Evolutionary conservation across 371 early-diverging fungal genomes (phyloP).

Genomic region (Blakeslea trispora): DNA sequence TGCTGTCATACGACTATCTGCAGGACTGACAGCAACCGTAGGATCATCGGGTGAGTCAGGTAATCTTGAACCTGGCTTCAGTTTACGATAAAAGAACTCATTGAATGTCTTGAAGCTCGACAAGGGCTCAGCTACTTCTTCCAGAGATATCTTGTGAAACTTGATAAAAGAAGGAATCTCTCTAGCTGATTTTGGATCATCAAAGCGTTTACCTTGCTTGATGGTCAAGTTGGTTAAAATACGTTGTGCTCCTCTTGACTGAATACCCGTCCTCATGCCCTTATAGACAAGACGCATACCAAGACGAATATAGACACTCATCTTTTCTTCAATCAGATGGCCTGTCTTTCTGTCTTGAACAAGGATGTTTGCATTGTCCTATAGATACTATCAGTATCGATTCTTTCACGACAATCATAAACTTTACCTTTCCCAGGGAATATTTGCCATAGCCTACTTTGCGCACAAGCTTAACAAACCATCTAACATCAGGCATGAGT

Average conservation of each 20-base stretch:
- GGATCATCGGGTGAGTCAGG: slow-evolving; percentile 64
- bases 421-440: slow-evolving; percentile 61
- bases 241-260: slow-evolving; percentile 47
- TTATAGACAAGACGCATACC: slow-evolving; percentile 82
- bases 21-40: slow-evolving; percentile 69
- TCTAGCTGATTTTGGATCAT: slow-evolving; percentile 63
- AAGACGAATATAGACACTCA: slow-evolving; percentile 78
- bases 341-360: slow-evolving; percentile 76
- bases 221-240: slow-evolving; percentile 62
- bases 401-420: no score
- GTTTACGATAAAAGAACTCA: slow-evolving; percentile 84
- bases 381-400: no score
- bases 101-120: slow-evolving; percentile 77
- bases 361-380: slow-evolving; percentile 76
- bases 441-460: slow-evolving; percentile 77
- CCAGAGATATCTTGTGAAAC: slow-evolving; percentile 67
- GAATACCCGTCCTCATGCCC: slow-evolving; percentile 52
- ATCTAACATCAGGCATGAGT: slow-evolving; percentile 37
- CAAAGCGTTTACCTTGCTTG: slow-evolving; percentile 78
- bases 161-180: slow-evolving; percentile 77
- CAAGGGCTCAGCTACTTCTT: slow-evolving; percentile 68
- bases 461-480: slow-evolving; percentile 76
- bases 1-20: slow-evolving; percentile 68
- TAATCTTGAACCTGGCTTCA: slow-evolving; percentile 69
- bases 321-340: slow-evolving; percentile 76